A percentile compares a stretch with the other conserved stretches of the same genome.
phyloP scores from a whole-genome alignment of 306 rosid species.

The Hippophae gyantsensis region DNA sequence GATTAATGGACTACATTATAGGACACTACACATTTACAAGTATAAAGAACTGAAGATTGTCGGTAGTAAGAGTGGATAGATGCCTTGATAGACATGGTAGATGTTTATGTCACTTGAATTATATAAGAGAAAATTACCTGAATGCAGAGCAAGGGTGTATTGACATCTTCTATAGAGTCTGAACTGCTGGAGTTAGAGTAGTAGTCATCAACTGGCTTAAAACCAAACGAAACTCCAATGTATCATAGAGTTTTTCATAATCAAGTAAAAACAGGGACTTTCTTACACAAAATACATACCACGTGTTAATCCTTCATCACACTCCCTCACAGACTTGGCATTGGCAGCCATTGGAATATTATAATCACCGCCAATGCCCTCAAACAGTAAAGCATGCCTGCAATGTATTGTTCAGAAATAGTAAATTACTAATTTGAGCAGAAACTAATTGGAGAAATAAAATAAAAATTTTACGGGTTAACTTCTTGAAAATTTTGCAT shows the following conservation, averaged over 20 bases:
- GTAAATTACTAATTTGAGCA: constrained; percentile 9
- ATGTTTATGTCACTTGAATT: background rate
- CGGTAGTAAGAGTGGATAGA: too few relatives aligned
- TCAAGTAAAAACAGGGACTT: constrained; percentile 2
- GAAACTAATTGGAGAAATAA: constrained; percentile 8
- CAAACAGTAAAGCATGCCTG: constrained; percentile 78
- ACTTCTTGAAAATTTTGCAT: constrained; percentile 69
- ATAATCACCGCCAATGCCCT: constrained; percentile 62
- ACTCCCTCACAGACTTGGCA: constrained; percentile 71
- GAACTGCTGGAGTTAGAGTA: constrained; percentile 76
- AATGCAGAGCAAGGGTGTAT: constrained; percentile 83
- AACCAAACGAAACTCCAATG: constrained; percentile 86
- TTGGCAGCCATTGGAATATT: constrained; percentile 60
- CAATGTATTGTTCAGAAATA: constrained; percentile 14
- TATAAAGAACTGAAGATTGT: too few relatives aligned
- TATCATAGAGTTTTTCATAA: constrained; percentile 4
- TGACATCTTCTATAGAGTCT: constrained; percentile 62
- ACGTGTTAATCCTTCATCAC: constrained; percentile 87
- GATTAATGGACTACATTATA: too few relatives aligned
- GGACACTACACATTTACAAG: too few relatives aligned
- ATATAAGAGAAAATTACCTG: constrained; percentile 40
- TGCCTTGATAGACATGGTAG: background rate
- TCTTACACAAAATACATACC: constrained; percentile 38
- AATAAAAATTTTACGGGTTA: constrained; percentile 19
- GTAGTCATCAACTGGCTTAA: constrained; percentile 90